A percentile compares a stretch with the other conserved stretches of the same genome.
These are phyloP conservation scores for Cladosporium sp. DNA, from an alignment of 2,329 filamentous ascomycete genomes.

Conservation along the genomic window DNA sequence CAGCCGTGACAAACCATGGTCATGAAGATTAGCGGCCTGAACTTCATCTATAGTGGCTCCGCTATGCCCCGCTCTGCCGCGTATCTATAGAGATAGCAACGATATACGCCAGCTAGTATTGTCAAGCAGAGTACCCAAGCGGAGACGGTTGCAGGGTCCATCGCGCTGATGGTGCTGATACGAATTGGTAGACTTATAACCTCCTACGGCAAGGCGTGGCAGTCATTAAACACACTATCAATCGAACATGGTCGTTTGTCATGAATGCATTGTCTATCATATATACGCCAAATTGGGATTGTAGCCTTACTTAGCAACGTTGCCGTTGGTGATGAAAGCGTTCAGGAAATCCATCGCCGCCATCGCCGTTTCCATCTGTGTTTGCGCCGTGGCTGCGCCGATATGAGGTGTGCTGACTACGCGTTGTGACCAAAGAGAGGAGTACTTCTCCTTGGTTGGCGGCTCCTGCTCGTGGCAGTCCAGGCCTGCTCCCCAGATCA, in stretches of 20 bases:
- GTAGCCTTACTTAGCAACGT: not conserved
- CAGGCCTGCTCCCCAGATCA: slow-evolving; percentile 37
- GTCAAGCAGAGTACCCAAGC: too few species aligned
- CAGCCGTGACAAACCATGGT: too few species aligned
- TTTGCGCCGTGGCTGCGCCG: slow-evolving; percentile 48
- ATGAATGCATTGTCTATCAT: not conserved
- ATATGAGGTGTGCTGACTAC: slow-evolving; percentile 49
- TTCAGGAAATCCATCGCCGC: slow-evolving; percentile 38
- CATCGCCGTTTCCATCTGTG: slow-evolving; percentile 41
- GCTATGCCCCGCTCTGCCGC: too few species aligned
- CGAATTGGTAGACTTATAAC: not conserved
- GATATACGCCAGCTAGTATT: too few species aligned
- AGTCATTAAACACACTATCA: not conserved
- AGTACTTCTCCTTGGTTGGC: slow-evolving; percentile 32
- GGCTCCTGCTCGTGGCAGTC: slow-evolving; percentile 37
- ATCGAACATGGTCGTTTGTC: not conserved
- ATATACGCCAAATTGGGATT: not conserved
- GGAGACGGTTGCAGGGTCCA: too few species aligned
- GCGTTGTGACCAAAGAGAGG: slow-evolving; percentile 31
- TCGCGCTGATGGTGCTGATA: not conserved
- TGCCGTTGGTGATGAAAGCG: not conserved
- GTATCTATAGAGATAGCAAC: too few species aligned
- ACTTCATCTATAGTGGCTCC: too few species aligned
- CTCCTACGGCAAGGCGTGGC: not conserved
- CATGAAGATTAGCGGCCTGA: too few species aligned